Evolutionary conservation across 106 monocot genomes (phyloP), one percentile per base, ranked within the genome.

Genomic region (Acanthochlamys bracteata): DNA sequence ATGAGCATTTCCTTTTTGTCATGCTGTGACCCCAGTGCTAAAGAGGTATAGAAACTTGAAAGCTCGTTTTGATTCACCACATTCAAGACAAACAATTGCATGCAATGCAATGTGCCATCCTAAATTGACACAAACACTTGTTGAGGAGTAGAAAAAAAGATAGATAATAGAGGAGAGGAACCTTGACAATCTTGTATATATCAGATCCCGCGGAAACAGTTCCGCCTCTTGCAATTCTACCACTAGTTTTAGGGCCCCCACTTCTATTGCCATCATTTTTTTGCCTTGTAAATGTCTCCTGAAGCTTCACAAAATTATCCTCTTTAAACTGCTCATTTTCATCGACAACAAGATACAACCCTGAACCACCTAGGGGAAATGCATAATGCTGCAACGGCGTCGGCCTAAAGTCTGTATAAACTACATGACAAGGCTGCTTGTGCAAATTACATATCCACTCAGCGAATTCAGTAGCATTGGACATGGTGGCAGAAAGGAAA

Each of bases 131-230:
- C n/a, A n/a, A n/a, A n/a, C n/a, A n/a, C n/a, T n/a, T n/a, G n/a
- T n/a, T n/a, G n/a, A n/a, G n/a, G n/a, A n/a, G n/a, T n/a, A n/a
- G n/a, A n/a, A n/a, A n/a, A n/a, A n/a, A n/a, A n/a, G 53, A 16
- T 6, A 54, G 16, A 54, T 19, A 16, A 54, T 16, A 54, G 53
- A 54, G 11, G 7, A 54, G 39, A 25, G 46, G 55, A 82, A 98
- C 96, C 96, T 98, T 98, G 24, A 98, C 98, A 70, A 98, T 98
- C 77, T 79, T 92, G 74, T 85, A 98, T 51, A 92, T 98, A 69
- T 98, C 92, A 46, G 98, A 98, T 55, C 72, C 74, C 25, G 61
- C 71, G 55, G 80, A 80, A 77, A 83, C 88, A 69, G 52, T 63
- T n/a, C 92, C 98, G 39, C 92, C 98, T 56, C 76, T 98, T 17